Evolutionary conservation across 2,329 filamentous ascomycete species (phyloP), one percentile per base, ranked within the genome.

Genomic region (Fusarium euwallaceae): DNA sequence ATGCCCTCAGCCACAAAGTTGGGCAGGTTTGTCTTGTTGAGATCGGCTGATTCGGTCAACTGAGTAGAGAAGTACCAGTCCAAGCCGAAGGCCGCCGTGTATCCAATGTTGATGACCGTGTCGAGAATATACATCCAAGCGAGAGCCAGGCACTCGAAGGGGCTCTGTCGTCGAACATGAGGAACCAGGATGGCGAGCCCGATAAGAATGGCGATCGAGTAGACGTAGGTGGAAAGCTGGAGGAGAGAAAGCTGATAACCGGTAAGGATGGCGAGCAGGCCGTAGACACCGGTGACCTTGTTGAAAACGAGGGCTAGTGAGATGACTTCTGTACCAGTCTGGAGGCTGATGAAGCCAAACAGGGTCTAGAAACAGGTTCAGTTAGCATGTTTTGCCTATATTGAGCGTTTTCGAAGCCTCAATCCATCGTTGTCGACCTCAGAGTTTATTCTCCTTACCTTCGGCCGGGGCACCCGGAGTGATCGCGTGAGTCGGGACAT

Each of bases 151-250:
- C 92, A 94, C 80, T 97, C 92, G 66, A 98, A 90, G 1, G 95
- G 93, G 34, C 89, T 92, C 79, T 94, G 93, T 78, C 90, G 89
- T 74, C 94, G 92, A 81, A 98, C 94, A 81, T 97, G 93, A 59
- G 93, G 93, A 79, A 94, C 89, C 58, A 97, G 91, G 78, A 91
- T 89, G 61, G 90, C 87, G 76, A 94, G 89, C 55, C 93, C 84
- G 73, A 88, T 86, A 73, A 98, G 90, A 32, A 93, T 89, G 72
- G 90, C 78, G 71, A 97, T 88, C 29, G 94, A 97, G 88, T 97
- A 97, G 59, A 97, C 88, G 87, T 98, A 98, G 88, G 97, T 97
- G 67, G 93, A 94, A 67, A 98, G 89, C 83, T 98, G 96, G 27
- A 97, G 89, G 34, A 92, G 88, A 64, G 94, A 95, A 72, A 98